Base-by-base conservation (phyloP, 2,329 filamentous ascomycete species). In the Penicillium thymicola region DNA sequence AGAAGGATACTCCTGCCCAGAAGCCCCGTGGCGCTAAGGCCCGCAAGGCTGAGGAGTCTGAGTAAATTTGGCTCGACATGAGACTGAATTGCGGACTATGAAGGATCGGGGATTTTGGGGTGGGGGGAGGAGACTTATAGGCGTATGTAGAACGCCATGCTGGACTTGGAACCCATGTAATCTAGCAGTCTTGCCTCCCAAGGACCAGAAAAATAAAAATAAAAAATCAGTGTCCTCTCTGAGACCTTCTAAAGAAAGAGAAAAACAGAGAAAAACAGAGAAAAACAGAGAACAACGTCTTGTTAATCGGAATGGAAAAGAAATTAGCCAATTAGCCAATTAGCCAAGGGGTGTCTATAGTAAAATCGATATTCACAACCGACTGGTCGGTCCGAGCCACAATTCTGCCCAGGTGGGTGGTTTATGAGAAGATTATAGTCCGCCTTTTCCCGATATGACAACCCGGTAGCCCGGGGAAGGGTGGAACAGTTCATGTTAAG, bases 21-120 rank as follows among this genome's bases (percentile, higher is more conserved):
- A 95, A 96, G 86, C 82, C 82, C 69, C 85, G 91, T 73, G 92
- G 92, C 69, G 82, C 82, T 67, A 90, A 92, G 83, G 90, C 89
- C 71, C 71, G 84, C 81, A 88, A 89, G 82, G 88, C 87, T 65
- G 70, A 72, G 67, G 61, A 71, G 66, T 70, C 69, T 43, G 71
- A 72, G 63, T 74, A 74, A 70, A 69, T 57, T 28, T 32, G 16
- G 52, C 42, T 49, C 43, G 38, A 54, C 48, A 55, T 50, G 44
- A 45, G 18, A 28, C 18, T 41, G 47, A 54, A 44, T 41, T 46
- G 51, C 43, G 49, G 51, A 46, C 27, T 21, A 45, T 52, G 54
- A 46, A 45, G 41, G 54, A 38, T 46, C 40, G 38, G 40, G 37
- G 43, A n/a, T 23, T 51, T 49, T 34, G 16, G 36, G 42, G 21